Evolutionary conservation across 2,329 filamentous ascomycete species (phyloP).

Genomic region (Fusarium torulosum): DNA sequence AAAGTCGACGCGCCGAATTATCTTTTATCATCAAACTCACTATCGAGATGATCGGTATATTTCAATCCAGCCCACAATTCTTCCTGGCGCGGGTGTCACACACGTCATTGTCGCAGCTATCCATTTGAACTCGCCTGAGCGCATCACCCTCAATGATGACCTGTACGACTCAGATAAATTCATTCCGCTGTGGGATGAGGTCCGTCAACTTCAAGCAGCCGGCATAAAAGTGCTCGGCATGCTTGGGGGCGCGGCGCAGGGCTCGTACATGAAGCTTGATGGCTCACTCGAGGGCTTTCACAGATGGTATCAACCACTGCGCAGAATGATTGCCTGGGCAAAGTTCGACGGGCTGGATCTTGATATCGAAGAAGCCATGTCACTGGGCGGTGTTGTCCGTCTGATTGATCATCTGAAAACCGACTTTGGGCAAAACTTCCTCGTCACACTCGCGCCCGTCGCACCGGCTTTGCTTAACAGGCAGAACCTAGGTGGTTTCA

Average conservation of each 20-base stretch:
- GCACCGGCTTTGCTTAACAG: conserved; percentile 73
- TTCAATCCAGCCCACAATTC: conserved; percentile 62
- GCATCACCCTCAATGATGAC: conserved; percentile 82
- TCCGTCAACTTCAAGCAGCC: conserved; percentile 73
- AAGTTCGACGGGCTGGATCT: conserved; percentile 77
- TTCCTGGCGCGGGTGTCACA: conserved; percentile 65
- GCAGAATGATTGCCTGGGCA: conserved; percentile 70
- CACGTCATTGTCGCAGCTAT: conserved; percentile 87
- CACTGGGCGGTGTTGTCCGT: conserved; percentile 72
- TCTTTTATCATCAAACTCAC: conserved; percentile 65
- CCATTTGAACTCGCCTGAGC: conserved; percentile 77
- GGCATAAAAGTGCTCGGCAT: conserved; percentile 85
- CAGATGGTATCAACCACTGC: conserved; percentile 77
- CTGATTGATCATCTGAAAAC: conserved; percentile 73
- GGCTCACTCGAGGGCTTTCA: conserved; percentile 73
- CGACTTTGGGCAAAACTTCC: conserved; percentile 76
- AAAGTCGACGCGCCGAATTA: conserved; percentile 52
- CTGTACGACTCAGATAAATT: conserved; percentile 73
- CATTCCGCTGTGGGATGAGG: conserved; percentile 80
- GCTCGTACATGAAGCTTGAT: conserved; percentile 71
- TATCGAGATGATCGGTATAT: conserved; percentile 57
- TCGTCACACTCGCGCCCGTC: conserved; percentile 84
- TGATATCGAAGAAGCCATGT: conserved; percentile 81
- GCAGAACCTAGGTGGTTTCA: conserved; percentile 80
- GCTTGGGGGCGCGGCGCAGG: conserved; percentile 84